Evolutionary conservation across 805 yeast genomes (phyloP).

Genomic region (Metschnikowia kofuensis): DNA sequence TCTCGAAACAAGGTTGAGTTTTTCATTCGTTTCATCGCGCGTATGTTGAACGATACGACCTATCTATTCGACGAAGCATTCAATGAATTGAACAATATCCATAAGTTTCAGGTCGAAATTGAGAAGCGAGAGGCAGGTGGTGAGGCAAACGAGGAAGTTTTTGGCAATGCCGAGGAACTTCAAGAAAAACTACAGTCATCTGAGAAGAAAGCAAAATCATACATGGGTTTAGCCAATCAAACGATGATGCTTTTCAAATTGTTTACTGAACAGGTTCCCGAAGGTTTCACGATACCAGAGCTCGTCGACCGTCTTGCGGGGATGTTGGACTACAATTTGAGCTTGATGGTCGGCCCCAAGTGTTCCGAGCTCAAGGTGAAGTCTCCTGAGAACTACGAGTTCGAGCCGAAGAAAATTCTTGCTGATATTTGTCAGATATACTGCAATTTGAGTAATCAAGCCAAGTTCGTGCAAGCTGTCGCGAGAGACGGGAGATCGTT

Average conservation of each 20-base stretch:
- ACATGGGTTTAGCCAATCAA: constrained; percentile 78
- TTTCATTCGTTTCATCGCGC: constrained; percentile 87
- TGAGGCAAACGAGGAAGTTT: constrained; percentile 34
- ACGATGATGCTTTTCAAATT: constrained; percentile 75
- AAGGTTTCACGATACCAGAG: constrained; percentile 81
- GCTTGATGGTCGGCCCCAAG: constrained; percentile 92
- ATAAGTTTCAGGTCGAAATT: constrained; percentile 65
- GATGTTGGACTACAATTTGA: constrained; percentile 90
- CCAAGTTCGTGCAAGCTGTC: constrained; percentile 71
- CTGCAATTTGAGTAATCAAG: constrained; percentile 63
- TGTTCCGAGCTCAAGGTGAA: constrained; percentile 84
- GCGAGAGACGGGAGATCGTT: constrained; percentile 93
- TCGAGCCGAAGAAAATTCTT: constrained; percentile 74
- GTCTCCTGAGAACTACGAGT: constrained; percentile 77
- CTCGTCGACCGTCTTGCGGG: constrained; percentile 92
- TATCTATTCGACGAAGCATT: constrained; percentile 88
- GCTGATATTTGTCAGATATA: constrained; percentile 71
- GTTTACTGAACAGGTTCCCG: constrained; percentile 83
- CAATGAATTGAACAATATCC: constrained; percentile 74
- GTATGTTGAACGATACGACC: constrained; percentile 93
- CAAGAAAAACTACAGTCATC: constrained; percentile 53
- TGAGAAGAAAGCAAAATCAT: constrained; percentile 76
- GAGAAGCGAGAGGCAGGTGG: constrained; percentile 42
- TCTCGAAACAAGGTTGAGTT: constrained; percentile 71
- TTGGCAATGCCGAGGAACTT: constrained; percentile 61